Conservation (phyloP, 1,284 basidiomycete species). For the Rhodotorula mucilaginosa region DNA sequence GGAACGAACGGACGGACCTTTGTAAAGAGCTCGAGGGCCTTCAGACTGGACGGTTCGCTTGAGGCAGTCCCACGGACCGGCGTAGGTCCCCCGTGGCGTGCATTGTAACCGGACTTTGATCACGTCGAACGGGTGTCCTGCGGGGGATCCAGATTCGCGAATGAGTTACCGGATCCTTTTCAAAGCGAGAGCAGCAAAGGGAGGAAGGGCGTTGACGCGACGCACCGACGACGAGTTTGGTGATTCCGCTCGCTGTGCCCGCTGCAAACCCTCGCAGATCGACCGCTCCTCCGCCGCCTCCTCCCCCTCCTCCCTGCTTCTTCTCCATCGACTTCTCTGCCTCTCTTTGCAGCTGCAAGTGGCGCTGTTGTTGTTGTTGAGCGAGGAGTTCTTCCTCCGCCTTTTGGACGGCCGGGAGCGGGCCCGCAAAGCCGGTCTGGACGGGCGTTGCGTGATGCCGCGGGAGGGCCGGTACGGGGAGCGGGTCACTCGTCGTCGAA, state of each 20-base stretch:
- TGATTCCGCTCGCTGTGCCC: constrained; percentile 49
- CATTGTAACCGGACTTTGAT: constrained; percentile 61
- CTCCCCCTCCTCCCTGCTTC: background rate
- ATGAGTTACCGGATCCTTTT: background rate
- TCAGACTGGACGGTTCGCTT: constrained; percentile 64
- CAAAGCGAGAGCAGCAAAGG: too few species aligned
- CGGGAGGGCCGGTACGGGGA: background rate
- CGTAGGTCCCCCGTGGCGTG: constrained; percentile 66
- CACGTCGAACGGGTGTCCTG: constrained; percentile 39
- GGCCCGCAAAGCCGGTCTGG: background rate
- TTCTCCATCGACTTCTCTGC: background rate
- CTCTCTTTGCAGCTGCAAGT: background rate
- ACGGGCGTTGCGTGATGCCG: background rate
- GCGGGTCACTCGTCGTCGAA: constrained; percentile 6
- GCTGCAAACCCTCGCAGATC: constrained; percentile 48
- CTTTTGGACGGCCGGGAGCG: background rate
- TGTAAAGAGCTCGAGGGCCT: constrained; percentile 48
- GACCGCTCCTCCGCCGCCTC: background rate
- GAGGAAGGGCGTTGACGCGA: constrained; percentile 24
- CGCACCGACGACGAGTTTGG: constrained; percentile 50
- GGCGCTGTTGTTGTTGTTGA: too few species aligned
- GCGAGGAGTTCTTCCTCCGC: background rate
- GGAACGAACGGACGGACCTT: constrained; percentile 50
- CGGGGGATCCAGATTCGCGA: constrained; percentile 1
- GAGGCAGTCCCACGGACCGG: constrained; percentile 65